A percentile compares a stretch with the other conserved stretches of the same genome.
phyloP scores from a whole-genome alignment of 2,329 filamentous ascomycete genomes.

The Alternaria viburni region DNA sequence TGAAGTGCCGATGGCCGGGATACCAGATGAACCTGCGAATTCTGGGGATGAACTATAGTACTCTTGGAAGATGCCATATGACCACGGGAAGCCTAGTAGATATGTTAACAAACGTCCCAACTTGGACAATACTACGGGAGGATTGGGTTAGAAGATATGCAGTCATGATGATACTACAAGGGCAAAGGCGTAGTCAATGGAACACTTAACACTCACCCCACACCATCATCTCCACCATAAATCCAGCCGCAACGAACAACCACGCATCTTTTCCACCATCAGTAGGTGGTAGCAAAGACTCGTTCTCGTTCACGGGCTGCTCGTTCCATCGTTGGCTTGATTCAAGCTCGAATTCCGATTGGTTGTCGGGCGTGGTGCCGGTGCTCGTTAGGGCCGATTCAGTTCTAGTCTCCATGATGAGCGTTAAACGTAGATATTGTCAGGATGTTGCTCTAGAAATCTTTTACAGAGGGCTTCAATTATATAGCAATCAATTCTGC shows the following conservation, averaged over 20 bases:
- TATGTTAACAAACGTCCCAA: constrained; percentile 2
- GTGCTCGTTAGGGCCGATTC: background rate
- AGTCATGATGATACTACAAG: background rate
- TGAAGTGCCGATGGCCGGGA: constrained; percentile 70
- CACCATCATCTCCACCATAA: constrained; percentile 58
- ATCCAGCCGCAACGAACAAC: constrained; percentile 58
- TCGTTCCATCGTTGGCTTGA: constrained; percentile 6
- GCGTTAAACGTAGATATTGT: background rate
- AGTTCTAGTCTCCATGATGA: background rate
- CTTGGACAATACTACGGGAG: no score
- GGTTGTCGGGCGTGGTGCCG: background rate
- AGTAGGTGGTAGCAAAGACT: constrained; percentile 49
- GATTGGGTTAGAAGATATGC: background rate
- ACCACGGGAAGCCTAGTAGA: constrained; percentile 66
- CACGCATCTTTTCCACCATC: constrained; percentile 61
- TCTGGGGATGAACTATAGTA: constrained; percentile 68
- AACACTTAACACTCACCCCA: constrained; percentile 47
- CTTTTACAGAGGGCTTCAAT: background rate
- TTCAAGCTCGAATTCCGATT: constrained; percentile 6
- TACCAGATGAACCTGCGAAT: constrained; percentile 60
- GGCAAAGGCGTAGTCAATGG: background rate
- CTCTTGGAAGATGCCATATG: constrained; percentile 74
- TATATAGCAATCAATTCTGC: background rate
- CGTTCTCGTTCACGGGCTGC: constrained; percentile 7
- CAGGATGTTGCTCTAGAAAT: background rate